Base-by-base conservation (phyloP, 352 stramenopile species). In the Pythium phragmiticola region DNA sequence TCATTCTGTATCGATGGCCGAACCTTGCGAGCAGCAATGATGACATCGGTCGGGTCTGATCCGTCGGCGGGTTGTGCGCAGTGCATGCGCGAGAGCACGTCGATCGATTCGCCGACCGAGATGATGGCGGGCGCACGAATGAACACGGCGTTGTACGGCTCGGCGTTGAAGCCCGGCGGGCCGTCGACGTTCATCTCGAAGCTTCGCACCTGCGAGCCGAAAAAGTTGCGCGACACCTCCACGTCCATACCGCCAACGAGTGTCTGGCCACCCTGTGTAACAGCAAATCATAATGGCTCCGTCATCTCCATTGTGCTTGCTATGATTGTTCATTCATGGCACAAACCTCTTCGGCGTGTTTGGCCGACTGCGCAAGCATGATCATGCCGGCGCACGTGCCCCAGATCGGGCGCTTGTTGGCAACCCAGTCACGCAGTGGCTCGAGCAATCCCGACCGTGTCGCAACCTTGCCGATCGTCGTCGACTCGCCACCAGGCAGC, bases 311-410 rank as follows among this genome's bases (percentile, higher is more conserved):
- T 9, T 4, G 37, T 17, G 14, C 9, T 42, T 12, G 11, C 37
- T 17, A 42, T 42, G 37, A 42, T 42, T 16, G 39, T 46, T 3
- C 16, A 46, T n/a, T 14, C 13, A 21, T 8, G 2, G 13, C 13
- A 46, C 39, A 14, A 51, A 89, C 91, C 66, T 92, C 75, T 66
- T 98, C 87, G 16, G 74, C 74, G 68, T 92, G 83, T 69, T 90
- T 91, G 59, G 83, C 80, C 19, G 77, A 84, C 52, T 85, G 66
- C 57, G 95, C 82, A 36, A 99, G 81, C 70, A 99, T 85, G 78
- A 99, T 98, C 93, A 99, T 98, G 58, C 96, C 96, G 3, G 96
- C 96, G 72, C 96, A 99, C 7, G 96, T 99, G 57, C 96, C 96
- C 95, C 95, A 99, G 36, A 97, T 97, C 16, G 96, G 96, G 8